phyloP scores from a whole-genome alignment of 495 filamentous ascomycete species.

The Durotheca rogersii region DNA sequence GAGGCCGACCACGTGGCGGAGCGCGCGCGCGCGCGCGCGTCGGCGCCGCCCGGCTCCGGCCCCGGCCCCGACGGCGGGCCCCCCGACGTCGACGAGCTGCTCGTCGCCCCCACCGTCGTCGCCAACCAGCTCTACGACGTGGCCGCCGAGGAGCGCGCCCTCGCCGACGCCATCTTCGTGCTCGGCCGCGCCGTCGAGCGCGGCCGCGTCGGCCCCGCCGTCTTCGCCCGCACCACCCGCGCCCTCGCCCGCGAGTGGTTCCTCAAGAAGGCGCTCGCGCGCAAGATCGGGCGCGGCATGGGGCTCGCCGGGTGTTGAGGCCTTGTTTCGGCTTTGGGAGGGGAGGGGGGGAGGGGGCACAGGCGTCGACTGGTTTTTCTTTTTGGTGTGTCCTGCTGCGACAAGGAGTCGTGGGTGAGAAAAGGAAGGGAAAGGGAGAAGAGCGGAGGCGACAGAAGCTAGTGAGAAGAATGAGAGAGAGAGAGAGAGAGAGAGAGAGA shows the following conservation, averaged over 20 bases:
- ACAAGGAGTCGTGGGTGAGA: too few species aligned
- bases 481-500: too few species aligned
- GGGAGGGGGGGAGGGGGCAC: not conserved
- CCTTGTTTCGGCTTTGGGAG: not conserved
- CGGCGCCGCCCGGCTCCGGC: conserved; percentile 40
- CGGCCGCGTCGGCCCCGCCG: conserved; percentile 74
- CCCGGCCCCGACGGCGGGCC: conserved; percentile 10
- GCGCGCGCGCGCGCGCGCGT: conserved; percentile 39
- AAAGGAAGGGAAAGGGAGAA: too few species aligned
- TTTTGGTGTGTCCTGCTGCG: too few species aligned
- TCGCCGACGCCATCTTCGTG: conserved; percentile 82
- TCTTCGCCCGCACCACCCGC: conserved; percentile 82
- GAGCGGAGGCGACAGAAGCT: too few species aligned
- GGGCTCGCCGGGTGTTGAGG: conserved; percentile 50
- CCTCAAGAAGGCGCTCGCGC: conserved; percentile 81
- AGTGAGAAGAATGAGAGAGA: too few species aligned
- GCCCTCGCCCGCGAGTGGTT: conserved; percentile 85
- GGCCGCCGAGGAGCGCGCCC: conserved; percentile 79
- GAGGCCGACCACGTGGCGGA: conserved; percentile 79
- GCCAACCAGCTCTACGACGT: conserved; percentile 87
- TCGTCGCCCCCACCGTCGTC: conserved; percentile 92
- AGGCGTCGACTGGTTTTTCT: not conserved
- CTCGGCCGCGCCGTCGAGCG: conserved; percentile 78
- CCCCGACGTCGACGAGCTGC: conserved; percentile 74
- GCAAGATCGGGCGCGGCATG: conserved; percentile 88